Conservation (phyloP, 1,284 basidiomycete genomes). For the Ustilago hordei region DNA sequence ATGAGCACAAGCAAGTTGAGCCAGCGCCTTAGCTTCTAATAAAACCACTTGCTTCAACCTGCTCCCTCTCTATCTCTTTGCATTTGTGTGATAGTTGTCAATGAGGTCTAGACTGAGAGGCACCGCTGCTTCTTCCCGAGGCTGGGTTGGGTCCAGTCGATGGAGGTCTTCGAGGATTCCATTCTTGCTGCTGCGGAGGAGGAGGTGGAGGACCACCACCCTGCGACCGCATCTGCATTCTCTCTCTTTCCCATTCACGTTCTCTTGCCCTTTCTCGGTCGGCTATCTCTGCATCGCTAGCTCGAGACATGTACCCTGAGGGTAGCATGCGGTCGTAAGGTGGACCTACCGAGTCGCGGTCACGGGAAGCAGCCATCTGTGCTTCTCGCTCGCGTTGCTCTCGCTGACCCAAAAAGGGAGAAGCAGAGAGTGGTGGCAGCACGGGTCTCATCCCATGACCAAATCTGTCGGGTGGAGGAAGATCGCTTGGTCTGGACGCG, state of each 20-base stretch:
- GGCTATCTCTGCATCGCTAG: conserved; percentile 7
- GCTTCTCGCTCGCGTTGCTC: neutral
- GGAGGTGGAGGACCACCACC: conserved; percentile 2
- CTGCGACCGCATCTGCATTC: conserved; percentile 1
- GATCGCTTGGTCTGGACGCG: conserved; percentile 8
- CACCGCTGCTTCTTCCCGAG: neutral
- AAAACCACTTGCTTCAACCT: no score
- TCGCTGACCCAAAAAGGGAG: neutral
- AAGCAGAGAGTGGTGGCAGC: conserved; percentile 23
- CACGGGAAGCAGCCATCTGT: conserved; percentile 4
- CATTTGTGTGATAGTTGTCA: neutral
- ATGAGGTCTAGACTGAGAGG: neutral
- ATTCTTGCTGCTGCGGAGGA: neutral
- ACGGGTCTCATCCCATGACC: conserved; percentile 9
- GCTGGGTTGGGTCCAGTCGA: neutral
- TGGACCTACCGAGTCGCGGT: conserved; percentile 9
- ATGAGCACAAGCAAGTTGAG: neutral
- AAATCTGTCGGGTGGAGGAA: neutral
- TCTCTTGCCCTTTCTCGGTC: conserved; percentile 15
- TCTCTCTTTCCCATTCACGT: conserved; percentile 18
- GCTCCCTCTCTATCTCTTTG: neutral
- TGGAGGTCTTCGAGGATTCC: neutral
- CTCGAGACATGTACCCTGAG: conserved; percentile 3
- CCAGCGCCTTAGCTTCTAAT: neutral
- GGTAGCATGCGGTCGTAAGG: neutral